Percentiles rank a stretch among this genome's conserved stretches.
Conservation (phyloP, 2,329 filamentous ascomycete species). For the Ceratocystis albifundus region DNA sequence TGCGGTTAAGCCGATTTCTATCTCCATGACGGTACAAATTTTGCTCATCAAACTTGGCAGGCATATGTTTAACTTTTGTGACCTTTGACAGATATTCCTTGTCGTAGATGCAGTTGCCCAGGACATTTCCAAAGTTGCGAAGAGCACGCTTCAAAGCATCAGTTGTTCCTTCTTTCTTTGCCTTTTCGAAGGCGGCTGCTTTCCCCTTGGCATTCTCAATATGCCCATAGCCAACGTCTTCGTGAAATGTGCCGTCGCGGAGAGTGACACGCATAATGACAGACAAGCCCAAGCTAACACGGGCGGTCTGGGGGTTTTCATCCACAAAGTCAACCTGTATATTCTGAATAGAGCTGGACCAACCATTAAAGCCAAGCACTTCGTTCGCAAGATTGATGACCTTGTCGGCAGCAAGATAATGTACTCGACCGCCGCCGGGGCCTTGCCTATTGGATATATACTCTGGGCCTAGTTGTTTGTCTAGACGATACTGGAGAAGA, state of each 20-base stretch:
- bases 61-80: slow-evolving; percentile 73
- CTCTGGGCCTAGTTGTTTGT: slow-evolving; percentile 90
- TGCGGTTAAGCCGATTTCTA: slow-evolving; percentile 21
- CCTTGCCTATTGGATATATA: slow-evolving; percentile 83
- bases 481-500: slow-evolving; percentile 70
- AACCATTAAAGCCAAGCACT: slow-evolving; percentile 93
- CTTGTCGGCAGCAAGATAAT: slow-evolving; percentile 94
- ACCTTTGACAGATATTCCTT: slow-evolving; percentile 85
- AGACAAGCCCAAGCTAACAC: slow-evolving; percentile 73
- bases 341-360: slow-evolving; percentile 91
- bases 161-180: slow-evolving; percentile 95
- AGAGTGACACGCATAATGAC: slow-evolving; percentile 85
- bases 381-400: slow-evolving; percentile 91
- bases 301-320: slow-evolving; percentile 64
- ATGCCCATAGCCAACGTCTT: slow-evolving; percentile 93
- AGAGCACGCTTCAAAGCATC: slow-evolving; percentile 84
- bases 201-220: slow-evolving; percentile 96
- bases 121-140: slow-evolving; percentile 85
- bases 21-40: slow-evolving; percentile 72
- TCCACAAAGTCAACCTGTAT: slow-evolving; percentile 94
- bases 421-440: slow-evolving; percentile 71
- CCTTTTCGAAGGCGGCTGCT: slow-evolving; percentile 92
- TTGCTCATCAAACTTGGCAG: slow-evolving; percentile 60
- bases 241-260: slow-evolving; percentile 88
- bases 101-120: slow-evolving; percentile 98